Base-by-base conservation (phyloP, 805 yeast genomes). In the Candida nonsorbophila region DNA sequence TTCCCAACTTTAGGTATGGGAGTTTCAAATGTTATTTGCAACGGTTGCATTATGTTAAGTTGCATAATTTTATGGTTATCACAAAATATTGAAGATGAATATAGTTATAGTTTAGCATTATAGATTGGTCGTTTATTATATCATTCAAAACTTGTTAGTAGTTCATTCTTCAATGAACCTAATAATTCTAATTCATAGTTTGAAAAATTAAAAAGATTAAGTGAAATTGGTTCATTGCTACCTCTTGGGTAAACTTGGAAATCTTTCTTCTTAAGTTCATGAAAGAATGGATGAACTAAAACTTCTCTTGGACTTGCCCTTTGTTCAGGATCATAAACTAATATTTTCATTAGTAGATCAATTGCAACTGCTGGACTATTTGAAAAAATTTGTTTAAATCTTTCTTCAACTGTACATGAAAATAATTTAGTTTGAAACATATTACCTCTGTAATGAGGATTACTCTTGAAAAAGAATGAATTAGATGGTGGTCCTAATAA, bases 1-100 rank as follows among this genome's bases (percentile, higher is more conserved):
- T 79, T 82, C 71, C 97, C 97, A 20, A 86, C 96, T 1, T 69
- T 90, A 30, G 90, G 92, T 4, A 87, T 92, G 95, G 98, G 97
- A 11, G 72, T 86, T 14, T 78, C 85, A 34, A 90, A 90, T 57
- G 88, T 92, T 22, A 72, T 82, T 14, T 78, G 85, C 25, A 86
- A 88, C 47, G 72, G 75, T 6, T 67, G 81, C 37, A 75, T 90
- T 20, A 83, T 90, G 86, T 60, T 85, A 44, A 86, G 97, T 62
- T 88, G 97, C 56, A 76, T 85, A 26, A 68, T 80, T 6, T 63
- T 92, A 45, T 92, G 98, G 98, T 64, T 90, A 30, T 86, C 95
- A 14, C 97, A 90, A 53, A 92, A 87, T 53, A 79, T 87, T 35
- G 97, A 92, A 55, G 97, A 92, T 50, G 97, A 90, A 56, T 90